Evolutionary conservation across 495 filamentous ascomycete genomes (phyloP), one percentile per base, ranked within the genome.

Genomic region (Penicillium chermesinum): DNA sequence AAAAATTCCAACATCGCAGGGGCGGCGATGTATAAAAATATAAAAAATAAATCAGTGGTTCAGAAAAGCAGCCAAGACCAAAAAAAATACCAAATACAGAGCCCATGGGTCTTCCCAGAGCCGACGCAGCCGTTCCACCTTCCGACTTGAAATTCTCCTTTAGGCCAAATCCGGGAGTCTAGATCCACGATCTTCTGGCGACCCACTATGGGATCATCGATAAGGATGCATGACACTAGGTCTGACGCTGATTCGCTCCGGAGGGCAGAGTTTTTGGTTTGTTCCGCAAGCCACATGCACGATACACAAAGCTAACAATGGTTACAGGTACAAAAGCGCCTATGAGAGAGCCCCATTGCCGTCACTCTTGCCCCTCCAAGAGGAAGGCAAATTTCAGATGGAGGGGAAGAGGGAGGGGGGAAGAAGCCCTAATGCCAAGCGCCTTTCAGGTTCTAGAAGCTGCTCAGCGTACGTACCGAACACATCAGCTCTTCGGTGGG

Each of bases 401-500:
- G 25, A 10, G 25, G 25, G 4, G 25, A 5, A 4, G 25, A 10
- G 10, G 25, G n/a, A n/a, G n/a, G n/a, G n/a, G n/a, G n/a, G n/a
- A n/a, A n/a, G n/a, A n/a, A n/a, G n/a, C n/a, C n/a, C n/a, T n/a
- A n/a, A n/a, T n/a, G 4, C 25, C 25, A 30, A 30, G 25, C 25
- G 25, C 25, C 14, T 7, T 15, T 19, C 12, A 13, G 12, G 38
- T 48, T 53, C 50, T 53, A 53, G 50, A 53, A 33, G 14, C 2
- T 20, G 1, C 25, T 22, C 32, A 27, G 37, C 41, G 51, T 54
- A 54, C 51, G 39, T 44, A 41, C n/a, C 17, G 42, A 30, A 33
- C 32, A 49, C 46, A 54, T 54, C 51, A 46, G 44, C 44, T 7
- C 12, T 18, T 8, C n/a, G 40, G 50, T 53, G 50, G 51, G 46